Evolutionary conservation across 129 eudicot genomes (phyloP).

Genomic region (Flaveria trinervia): DNA sequence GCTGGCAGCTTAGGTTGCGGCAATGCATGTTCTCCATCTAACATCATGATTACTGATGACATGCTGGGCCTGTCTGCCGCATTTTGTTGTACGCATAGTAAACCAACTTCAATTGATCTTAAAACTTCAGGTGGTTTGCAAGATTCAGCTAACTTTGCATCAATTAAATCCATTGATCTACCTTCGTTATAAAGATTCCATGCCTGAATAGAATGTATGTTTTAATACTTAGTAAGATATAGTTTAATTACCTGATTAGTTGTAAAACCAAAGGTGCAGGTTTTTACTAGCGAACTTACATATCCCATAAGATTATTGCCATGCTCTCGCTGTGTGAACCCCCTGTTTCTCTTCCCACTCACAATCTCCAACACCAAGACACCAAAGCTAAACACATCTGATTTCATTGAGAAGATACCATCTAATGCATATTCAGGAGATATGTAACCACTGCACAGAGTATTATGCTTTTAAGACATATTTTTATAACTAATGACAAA

Average conservation of each 20-base stretch:
- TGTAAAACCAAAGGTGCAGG: not conserved
- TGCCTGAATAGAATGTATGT: not conserved
- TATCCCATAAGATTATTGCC: slow-evolving; percentile 1
- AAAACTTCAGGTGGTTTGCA: not conserved
- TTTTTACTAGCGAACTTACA: not conserved
- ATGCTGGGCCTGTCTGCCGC: not conserved
- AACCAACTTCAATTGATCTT: slow-evolving; percentile 2
- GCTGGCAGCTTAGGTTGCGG: slow-evolving; percentile 4
- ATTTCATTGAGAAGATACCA: not conserved
- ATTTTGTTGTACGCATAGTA: not conserved
- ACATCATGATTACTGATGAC: not conserved
- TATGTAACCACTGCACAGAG: not conserved
- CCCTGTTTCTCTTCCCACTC: not conserved
- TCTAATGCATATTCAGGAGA: not conserved
- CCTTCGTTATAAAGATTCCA: not conserved
- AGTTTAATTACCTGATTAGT: not conserved
- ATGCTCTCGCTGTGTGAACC: not conserved
- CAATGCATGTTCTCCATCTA: not conserved
- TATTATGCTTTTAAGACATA: not conserved
- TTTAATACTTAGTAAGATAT: not conserved
- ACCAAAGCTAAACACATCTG: not conserved
- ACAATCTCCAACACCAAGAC: not conserved
- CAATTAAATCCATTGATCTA: not conserved
- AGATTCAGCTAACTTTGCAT: not conserved
- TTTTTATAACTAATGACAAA: not conserved